Evolutionary conservation across 2,329 filamentous ascomycete genomes (phyloP), one percentile per base, ranked within the genome.

Genomic region (Fusarium staphyleae): DNA sequence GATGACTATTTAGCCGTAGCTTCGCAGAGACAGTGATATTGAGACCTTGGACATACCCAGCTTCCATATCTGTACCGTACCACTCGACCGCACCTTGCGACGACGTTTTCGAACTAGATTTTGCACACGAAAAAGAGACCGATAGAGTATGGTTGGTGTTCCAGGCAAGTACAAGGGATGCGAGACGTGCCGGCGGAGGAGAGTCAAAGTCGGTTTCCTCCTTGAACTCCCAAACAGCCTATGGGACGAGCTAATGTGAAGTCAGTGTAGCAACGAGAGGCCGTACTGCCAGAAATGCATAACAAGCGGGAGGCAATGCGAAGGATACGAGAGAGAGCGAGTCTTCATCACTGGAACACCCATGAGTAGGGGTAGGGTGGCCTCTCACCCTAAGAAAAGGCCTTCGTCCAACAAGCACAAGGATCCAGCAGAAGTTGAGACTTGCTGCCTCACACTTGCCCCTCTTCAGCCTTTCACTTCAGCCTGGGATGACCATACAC

Each of bases 121-220:
- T 40, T 32, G 15, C n/a, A 46, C 35, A 35, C 18, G 24, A 11
- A 39, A 35, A 43, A 44, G 28, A 43, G 15, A 35, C 16, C 34
- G 5, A 57, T 34, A 57, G 66, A 75, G 49, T 29, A 85, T 86
- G 83, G 83, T 86, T 60, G 84, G 84, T 46, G 83, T 87, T 52
- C 78, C 83, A 30, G 84, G 84, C 44, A 86, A 86, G 70, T 87
- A 82, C 69, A 86, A 86, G 70, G 84, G 83, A 30, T 87, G 84
- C 71, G 83, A 85, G 70, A 86, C 84, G 19, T 87, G 84, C 67
- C 76, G 84, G 41, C 73, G 77, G 22, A 75, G 84, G 44, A 78
- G 85, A 69, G 84, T 86, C 55, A 85, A 84, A 68, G 84, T 84
- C 73, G 59, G 77, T 61, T 28, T 36, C 14, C 19, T 13, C 19